A percentile compares a stretch with the other conserved stretches of the same genome.
phyloP scores from a whole-genome alignment of 2,329 filamentous ascomycete species.

The Aureobasidium uvarum region DNA sequence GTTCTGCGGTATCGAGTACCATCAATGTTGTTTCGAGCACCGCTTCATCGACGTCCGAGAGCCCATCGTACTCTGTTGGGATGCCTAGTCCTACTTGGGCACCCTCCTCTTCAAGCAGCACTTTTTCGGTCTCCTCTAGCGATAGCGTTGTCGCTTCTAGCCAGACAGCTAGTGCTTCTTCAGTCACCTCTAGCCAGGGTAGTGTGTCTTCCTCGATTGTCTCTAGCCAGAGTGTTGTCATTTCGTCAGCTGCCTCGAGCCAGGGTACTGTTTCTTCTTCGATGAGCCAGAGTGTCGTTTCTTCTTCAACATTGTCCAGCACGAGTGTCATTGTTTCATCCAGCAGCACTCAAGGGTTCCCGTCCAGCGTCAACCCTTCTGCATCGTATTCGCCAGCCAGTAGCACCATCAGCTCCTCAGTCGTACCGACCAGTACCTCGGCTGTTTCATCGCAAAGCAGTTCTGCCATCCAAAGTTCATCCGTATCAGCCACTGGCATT shows the following conservation, averaged over 20 bases:
- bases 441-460: neutral
- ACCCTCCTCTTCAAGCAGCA: neutral
- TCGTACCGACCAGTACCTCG: neutral
- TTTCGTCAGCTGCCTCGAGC: neutral
- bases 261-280: neutral
- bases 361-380: neutral
- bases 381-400: neutral
- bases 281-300: neutral
- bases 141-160: neutral
- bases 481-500: neutral
- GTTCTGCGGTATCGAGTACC: neutral
- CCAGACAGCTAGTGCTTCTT: neutral
- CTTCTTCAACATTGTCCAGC: neutral
- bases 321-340: neutral
- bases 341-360: neutral
- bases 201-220: neutral
- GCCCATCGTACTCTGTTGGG: neutral
- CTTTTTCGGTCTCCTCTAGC: neutral
- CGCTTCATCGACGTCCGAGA: neutral
- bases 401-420: neutral
- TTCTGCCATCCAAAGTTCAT: neutral
- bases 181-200: neutral
- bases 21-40: neutral
- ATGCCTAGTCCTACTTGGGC: conserved; percentile 15
- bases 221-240: neutral